A percentile compares a stretch with the other conserved stretches of the same genome.
Conservation (phyloP, 768 basidiomycete species). For the Russula sp. region DNA sequence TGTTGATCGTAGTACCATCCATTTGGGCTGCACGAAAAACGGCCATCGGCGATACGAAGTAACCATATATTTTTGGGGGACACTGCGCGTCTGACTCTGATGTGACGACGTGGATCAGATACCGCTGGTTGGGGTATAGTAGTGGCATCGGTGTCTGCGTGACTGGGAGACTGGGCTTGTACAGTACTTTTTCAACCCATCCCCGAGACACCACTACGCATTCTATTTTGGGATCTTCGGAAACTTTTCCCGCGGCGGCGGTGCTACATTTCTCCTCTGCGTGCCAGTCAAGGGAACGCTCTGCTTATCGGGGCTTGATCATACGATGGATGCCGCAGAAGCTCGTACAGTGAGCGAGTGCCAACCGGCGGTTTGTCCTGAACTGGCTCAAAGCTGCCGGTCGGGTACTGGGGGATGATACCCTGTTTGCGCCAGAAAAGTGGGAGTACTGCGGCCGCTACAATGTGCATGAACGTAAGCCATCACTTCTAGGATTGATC, state of each 20-base stretch:
- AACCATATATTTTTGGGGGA: no score
- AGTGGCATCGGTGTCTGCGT: no score
- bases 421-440: slow-evolving; percentile 52
- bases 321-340: slow-evolving; percentile 56
- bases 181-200: no score
- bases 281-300: slow-evolving; percentile 71
- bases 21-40: no score
- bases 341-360: slow-evolving; percentile 87
- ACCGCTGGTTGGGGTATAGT: no score
- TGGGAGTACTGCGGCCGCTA: slow-evolving; percentile 67
- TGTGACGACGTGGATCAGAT: no score
- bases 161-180: no score
- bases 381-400: slow-evolving; percentile 74
- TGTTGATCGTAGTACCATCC: no score
- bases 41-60: no score
- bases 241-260: slow-evolving; percentile 72
- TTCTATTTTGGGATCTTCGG: slow-evolving; percentile 90
- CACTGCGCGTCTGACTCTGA: no score
- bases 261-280: slow-evolving; percentile 69
- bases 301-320: slow-evolving; percentile 88
- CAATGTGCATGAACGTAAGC: slow-evolving; percentile 48
- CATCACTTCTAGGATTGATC: not conserved
- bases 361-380: slow-evolving; percentile 74
- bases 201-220: slow-evolving; percentile 50
- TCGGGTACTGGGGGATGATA: slow-evolving; percentile 56